Base-by-base conservation (phyloP, 768 basidiomycete genomes). In the Clathrus columnatus region DNA sequence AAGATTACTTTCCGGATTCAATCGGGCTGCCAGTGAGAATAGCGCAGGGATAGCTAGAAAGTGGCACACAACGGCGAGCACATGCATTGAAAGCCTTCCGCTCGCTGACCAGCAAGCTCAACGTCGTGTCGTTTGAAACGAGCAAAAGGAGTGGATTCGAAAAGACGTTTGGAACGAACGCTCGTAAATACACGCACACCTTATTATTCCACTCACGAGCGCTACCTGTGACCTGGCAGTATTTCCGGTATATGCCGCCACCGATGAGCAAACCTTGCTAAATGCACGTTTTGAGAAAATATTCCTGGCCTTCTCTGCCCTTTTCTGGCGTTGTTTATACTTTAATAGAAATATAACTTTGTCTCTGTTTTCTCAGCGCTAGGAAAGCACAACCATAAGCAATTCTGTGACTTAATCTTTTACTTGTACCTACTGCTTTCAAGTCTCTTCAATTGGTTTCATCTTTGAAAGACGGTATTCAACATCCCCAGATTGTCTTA, bases 51-150 rank as follows among this genome's bases (percentile, higher is more conserved):
- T 29, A n/a, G 45, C 54, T 36, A 26, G 46, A 29, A 47, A 55
- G 54, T 11, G 7, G 54, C 32, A 8, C 18, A 48, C 51, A 27
- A 44, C 42, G 44, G 30, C 7, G 27, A 55, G 54, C 54, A 36
- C 54, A 47, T 55, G 45, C 54, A 55, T 55, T 48, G 24, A n/a
- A 27, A 32, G 24, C 54, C 54, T n/a, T n/a, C n/a, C n/a, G n/a
- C n/a, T 47, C 54, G 54, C 54, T 32, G 36, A 11, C 36, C 36
- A 36, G 36, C 36, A n/a, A 36, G 36, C n/a, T 36, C 36, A 36
- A n/a, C 10, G 36, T 11, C 11, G n/a, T 14, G n/a, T n/a, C n/a
- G 36, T 5, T n/a, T n/a, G 36, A n/a, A 36, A 36, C n/a, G n/a
- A 36, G n/a, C n/a, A 36, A 11, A 11, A 14, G 36, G 36, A 11